A percentile compares a stretch with the other conserved stretches of the same genome.
These are phyloP conservation scores for Citrullus mucosospermus DNA, from an alignment of 306 rosid genomes.

Conservation along the genomic window DNA sequence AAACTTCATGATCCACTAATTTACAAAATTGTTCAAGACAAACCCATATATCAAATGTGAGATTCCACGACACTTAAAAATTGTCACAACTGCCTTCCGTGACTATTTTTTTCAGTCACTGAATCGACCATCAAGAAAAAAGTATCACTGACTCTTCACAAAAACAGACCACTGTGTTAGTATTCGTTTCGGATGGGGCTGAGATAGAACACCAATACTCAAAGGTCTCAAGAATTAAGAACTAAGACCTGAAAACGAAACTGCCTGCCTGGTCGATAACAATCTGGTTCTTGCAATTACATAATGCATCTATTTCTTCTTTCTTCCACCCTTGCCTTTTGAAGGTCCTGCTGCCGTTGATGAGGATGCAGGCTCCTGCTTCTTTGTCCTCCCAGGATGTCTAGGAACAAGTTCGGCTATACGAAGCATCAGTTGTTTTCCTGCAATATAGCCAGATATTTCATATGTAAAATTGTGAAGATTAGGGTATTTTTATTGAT, in stretches of 20 bases:
- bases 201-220: not conserved
- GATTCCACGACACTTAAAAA: too few relatives aligned
- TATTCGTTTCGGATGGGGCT: not conserved
- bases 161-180: not conserved
- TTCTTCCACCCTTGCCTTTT: slow-evolving; percentile 8
- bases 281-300: not conserved
- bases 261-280: not conserved
- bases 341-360: not conserved
- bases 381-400: slow-evolving; percentile 46
- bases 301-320: not conserved
- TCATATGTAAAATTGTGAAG: not conserved
- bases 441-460: slow-evolving; percentile 26
- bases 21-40: not conserved
- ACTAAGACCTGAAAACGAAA: not conserved
- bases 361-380: not conserved
- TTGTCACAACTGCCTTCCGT: too few relatives aligned
- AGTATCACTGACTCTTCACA: too few relatives aligned
- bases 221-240: not conserved
- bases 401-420: slow-evolving; percentile 77
- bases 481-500: not conserved
- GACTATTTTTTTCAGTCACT: too few relatives aligned
- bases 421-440: slow-evolving; percentile 55
- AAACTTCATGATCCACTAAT: not conserved
- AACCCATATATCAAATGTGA: not conserved
- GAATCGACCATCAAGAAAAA: too few relatives aligned